Evolutionary conservation across 148 eudicot genomes (phyloP).

Genomic region (Chenopodium berlandieri): DNA sequence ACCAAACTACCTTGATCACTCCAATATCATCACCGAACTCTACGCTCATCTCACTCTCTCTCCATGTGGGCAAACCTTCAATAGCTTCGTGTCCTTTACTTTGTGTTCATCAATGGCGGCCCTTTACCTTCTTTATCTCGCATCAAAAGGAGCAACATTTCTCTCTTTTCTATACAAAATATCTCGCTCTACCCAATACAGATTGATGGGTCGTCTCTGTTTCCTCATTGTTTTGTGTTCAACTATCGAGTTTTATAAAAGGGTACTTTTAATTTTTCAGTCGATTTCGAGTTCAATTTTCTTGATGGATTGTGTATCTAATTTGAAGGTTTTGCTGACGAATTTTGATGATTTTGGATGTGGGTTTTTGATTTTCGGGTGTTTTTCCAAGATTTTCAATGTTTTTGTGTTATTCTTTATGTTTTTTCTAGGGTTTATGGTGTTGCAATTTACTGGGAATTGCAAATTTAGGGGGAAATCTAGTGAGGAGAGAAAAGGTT

Average conservation of each 20-base stretch:
- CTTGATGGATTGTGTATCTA: conserved; percentile 53
- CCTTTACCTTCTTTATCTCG: conserved; percentile 14
- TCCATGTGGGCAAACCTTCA: conserved; percentile 16
- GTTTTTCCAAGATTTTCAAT: conserved; percentile 37
- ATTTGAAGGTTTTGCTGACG: conserved; percentile 39
- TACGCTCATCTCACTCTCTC: neutral
- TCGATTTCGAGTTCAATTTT: conserved; percentile 21
- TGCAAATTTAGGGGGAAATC: conserved; percentile 39
- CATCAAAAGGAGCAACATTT: conserved; percentile 30
- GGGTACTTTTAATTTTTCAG: conserved; percentile 23
- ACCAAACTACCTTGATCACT: neutral
- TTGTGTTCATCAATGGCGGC: conserved; percentile 26
- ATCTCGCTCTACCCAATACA: conserved; percentile 17
- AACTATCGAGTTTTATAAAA: conserved; percentile 37
- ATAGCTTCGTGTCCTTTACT: conserved; percentile 19
- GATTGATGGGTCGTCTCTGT: conserved; percentile 35
- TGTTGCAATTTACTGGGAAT: conserved; percentile 29
- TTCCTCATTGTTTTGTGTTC: conserved; percentile 34
- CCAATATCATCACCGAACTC: conserved; percentile 5
- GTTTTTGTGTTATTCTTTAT: conserved; percentile 36
- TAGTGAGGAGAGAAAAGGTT: conserved; percentile 28
- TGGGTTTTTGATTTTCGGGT: conserved; percentile 51
- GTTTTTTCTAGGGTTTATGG: conserved; percentile 41
- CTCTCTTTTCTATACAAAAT: conserved; percentile 26
- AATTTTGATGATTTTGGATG: conserved; percentile 46